These are phyloP conservation scores for Arabidopsis thaliana DNA, from an alignment of 345 rosid genomes.

Conservation along the genomic window DNA sequence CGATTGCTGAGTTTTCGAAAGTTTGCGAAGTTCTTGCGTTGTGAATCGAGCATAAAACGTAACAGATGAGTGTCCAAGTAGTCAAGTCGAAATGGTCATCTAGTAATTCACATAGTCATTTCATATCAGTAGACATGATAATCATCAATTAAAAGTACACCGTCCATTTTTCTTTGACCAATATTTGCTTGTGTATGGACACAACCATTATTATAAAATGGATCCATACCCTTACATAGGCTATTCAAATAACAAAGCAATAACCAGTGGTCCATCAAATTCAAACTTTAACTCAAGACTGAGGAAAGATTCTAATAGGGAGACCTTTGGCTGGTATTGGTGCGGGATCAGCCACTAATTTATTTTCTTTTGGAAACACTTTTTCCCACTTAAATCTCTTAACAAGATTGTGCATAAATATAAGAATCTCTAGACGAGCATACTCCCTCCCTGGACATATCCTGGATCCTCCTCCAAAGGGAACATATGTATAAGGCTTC, in stretches of 20 bases:
- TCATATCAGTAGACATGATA: too few relatives aligned
- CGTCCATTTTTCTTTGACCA: too few relatives aligned
- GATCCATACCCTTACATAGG: too few relatives aligned
- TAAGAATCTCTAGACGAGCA: constrained; percentile 53
- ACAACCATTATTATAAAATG: too few relatives aligned
- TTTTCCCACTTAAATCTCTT: constrained; percentile 56
- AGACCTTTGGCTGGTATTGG: constrained; percentile 53
- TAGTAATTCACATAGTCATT: too few relatives aligned
- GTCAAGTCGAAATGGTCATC: too few relatives aligned
- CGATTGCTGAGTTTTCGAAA: too few relatives aligned
- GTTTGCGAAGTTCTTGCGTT: too few relatives aligned
- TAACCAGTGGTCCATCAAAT: background rate
- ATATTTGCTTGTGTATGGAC: too few relatives aligned
- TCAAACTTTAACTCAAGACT: constrained; percentile 10
- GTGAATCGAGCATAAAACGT: too few relatives aligned
- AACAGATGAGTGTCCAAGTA: too few relatives aligned
- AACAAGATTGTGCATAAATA: constrained; percentile 55
- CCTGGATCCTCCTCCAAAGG: constrained; percentile 60
- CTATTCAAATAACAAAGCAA: background rate
- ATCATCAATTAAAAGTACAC: too few relatives aligned
- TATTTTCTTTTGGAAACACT: constrained; percentile 46
- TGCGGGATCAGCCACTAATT: constrained; percentile 49
- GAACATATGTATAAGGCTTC: constrained; percentile 53
- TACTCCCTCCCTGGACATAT: constrained; percentile 63
- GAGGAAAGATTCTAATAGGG: constrained; percentile 49